A percentile compares a stretch with the other conserved stretches of the same genome.
These are phyloP conservation scores for Citrus australasica DNA, from an alignment of 345 rosid genomes.

Conservation along the genomic window DNA sequence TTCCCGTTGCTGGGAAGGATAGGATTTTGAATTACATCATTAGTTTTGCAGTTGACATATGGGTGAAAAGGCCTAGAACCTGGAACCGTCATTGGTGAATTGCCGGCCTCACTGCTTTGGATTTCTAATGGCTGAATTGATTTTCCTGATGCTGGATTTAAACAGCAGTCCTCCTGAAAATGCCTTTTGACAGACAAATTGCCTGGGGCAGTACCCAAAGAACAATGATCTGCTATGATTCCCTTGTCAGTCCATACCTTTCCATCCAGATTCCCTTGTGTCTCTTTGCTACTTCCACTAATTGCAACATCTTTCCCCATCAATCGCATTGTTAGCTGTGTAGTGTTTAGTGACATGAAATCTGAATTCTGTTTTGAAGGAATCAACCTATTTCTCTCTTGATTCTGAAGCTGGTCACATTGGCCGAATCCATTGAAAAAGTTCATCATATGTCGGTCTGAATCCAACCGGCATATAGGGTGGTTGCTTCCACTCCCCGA, in stretches of 20 bases:
- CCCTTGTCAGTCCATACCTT: slow-evolving; percentile 43
- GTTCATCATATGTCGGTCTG: slow-evolving; percentile 26
- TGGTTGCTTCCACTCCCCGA: slow-evolving; percentile 20
- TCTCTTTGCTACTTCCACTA: slow-evolving; percentile 32
- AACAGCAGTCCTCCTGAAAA: slow-evolving; percentile 23
- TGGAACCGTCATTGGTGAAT: slow-evolving; percentile 15
- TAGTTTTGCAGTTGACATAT: slow-evolving; percentile 24
- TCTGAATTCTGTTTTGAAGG: slow-evolving; percentile 18
- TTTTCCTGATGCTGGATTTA: slow-evolving; percentile 25
- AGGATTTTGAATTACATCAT: slow-evolving; percentile 22
- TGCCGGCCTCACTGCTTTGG: slow-evolving; percentile 14
- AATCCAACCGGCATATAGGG: slow-evolving; percentile 22
- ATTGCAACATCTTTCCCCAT: slow-evolving; percentile 75
- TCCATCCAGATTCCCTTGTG: slow-evolving; percentile 27
- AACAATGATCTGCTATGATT: slow-evolving; percentile 32
- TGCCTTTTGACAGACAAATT: slow-evolving; percentile 14
- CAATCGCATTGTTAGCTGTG: slow-evolving; percentile 56
- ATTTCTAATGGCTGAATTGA: slow-evolving; percentile 23
- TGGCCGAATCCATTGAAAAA: slow-evolving; percentile 18
- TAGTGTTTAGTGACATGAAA: slow-evolving; percentile 20
- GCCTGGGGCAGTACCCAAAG: slow-evolving; percentile 9
- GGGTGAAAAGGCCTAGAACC: slow-evolving; percentile 34
- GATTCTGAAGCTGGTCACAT: slow-evolving; percentile 20
- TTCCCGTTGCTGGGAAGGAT: slow-evolving; percentile 13
- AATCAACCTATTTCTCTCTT: slow-evolving; percentile 15